Percentiles rank a stretch among this genome's conserved stretches.
Evolutionary conservation across 2,329 filamentous ascomycete species (phyloP).

Genomic region (Diaporthe caulivora): DNA sequence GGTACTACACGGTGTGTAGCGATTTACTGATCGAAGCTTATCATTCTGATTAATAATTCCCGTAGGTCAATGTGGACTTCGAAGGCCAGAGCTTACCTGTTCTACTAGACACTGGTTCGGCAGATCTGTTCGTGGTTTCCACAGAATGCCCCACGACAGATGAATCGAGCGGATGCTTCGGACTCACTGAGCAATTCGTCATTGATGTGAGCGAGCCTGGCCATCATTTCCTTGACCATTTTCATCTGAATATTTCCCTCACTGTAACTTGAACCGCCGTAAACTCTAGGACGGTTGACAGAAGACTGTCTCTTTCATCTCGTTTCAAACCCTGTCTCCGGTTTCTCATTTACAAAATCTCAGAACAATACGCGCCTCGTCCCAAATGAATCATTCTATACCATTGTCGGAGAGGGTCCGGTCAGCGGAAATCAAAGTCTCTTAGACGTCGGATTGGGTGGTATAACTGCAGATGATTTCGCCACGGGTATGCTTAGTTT

Average conservation of each 20-base stretch:
- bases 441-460: slow-evolving; percentile 2
- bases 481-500: background rate
- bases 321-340: background rate
- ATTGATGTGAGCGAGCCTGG: background rate
- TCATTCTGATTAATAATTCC: background rate
- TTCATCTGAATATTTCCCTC: rapidly evolving
- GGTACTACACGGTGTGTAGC: slow-evolving; percentile 1
- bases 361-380: slow-evolving; percentile 2
- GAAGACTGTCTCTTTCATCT: background rate
- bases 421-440: slow-evolving; percentile 16
- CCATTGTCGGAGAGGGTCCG: background rate
- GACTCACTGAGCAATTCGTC: background rate
- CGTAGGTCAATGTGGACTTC: slow-evolving; percentile 2
- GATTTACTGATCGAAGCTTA: background rate
- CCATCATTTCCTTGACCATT: background rate
- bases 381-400: background rate
- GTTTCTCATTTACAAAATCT: background rate
- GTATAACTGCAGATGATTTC: background rate
- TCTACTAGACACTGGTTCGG: slow-evolving; percentile 11
- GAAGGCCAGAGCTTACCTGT: background rate
- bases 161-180: slow-evolving; percentile 9
- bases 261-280: too few relatives aligned
- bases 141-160: slow-evolving; percentile 9
- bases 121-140: slow-evolving; percentile 11
- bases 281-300: background rate